Percentiles rank a stretch among this genome's conserved stretches.
Evolutionary conservation across 1,284 basidiomycete species (phyloP).

Genomic region (Apiotrichum mycotoxinovorans): DNA sequence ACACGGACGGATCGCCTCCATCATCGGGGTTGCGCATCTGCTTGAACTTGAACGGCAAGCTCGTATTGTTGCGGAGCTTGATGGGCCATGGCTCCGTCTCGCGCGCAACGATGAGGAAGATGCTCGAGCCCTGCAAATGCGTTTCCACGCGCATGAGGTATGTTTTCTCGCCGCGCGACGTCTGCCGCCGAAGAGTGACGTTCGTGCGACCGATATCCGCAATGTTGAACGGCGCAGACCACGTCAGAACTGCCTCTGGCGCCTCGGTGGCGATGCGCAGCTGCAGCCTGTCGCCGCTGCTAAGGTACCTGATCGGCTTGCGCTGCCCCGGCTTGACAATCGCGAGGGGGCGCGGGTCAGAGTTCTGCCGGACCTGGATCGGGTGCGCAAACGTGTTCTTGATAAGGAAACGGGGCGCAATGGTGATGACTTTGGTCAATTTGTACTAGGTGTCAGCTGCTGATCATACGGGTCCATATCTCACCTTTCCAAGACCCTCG

Average conservation of each 20-base stretch:
- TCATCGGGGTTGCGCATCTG: constrained; percentile 56
- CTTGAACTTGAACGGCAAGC: constrained; percentile 65
- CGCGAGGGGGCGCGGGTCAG: constrained; percentile 54
- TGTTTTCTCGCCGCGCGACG: constrained; percentile 49
- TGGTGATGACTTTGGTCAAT: constrained; percentile 87
- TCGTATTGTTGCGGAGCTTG: constrained; percentile 83
- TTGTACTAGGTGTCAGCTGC: constrained; percentile 62
- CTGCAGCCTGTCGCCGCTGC: constrained; percentile 60
- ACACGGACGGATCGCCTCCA: constrained; percentile 50
- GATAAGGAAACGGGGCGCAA: constrained; percentile 86
- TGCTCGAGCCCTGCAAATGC: constrained; percentile 78
- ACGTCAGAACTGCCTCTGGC: constrained; percentile 60
- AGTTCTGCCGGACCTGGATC: constrained; percentile 81
- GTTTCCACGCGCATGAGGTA: constrained; percentile 78
- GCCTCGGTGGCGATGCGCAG: constrained; percentile 82
- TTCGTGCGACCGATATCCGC: constrained; percentile 85
- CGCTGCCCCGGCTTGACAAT: constrained; percentile 64
- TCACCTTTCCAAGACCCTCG: constrained; percentile 79
- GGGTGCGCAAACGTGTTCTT: constrained; percentile 72
- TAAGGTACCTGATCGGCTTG: constrained; percentile 65
- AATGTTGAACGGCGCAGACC: constrained; percentile 90
- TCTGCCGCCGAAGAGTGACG: constrained; percentile 56
- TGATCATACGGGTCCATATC: constrained; percentile 7
- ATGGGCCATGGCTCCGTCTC: constrained; percentile 82
- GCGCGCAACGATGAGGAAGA: constrained; percentile 73